Evolutionary conservation across 805 yeast genomes (phyloP), one percentile per base, ranked within the genome.

Genomic region (Starmerella gropengiesseri): DNA sequence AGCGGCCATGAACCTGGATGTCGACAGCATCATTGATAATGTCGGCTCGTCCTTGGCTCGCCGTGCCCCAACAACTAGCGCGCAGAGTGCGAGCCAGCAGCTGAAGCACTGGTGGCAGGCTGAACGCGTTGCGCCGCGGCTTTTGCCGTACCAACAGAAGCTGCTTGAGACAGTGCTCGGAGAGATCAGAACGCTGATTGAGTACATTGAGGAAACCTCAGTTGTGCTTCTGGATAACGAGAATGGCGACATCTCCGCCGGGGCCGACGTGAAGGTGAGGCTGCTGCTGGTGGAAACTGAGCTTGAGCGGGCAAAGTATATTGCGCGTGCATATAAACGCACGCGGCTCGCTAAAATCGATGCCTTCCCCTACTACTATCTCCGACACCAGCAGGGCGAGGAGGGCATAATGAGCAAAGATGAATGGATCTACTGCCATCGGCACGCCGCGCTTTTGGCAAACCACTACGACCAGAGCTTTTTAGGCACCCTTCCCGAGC

Each of bases 201-300:
- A 81, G 50, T 70, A 72, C 43, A 76, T 89, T 29, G 89, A 81
- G 53, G 68, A 75, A 39, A 82, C 84, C 52, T 79, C 94, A 7
- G 77, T 84, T 55, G 87, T 81, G 43, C 65, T 81, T 29, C 82
- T 81, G 40, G 74, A 52, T n/a, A 50, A 43, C 22, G 40, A 26
- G n/a, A 20, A 31, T 11, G 21, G 25, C 16, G 29, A 27, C 5
- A 32, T 12, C 27, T 25, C 31, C 12, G 26, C 21, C n/a, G 28
- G 28, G 11, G 41, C 44, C 16, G 83, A 79, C 48, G 77, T 78
- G 60, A 87, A 87, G 56, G 62, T 89, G 45, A 79, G 82, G 45
- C 66, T 87, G 35, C 74, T 91, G 65, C 74, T 93, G 19, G 78
- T 89, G 52, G 98, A 91, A 57, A 80, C 93, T 12, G 97, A 91